These are phyloP conservation scores for Solanum chilense DNA, from an alignment of 257 asterid species.

Conservation along the genomic window DNA sequence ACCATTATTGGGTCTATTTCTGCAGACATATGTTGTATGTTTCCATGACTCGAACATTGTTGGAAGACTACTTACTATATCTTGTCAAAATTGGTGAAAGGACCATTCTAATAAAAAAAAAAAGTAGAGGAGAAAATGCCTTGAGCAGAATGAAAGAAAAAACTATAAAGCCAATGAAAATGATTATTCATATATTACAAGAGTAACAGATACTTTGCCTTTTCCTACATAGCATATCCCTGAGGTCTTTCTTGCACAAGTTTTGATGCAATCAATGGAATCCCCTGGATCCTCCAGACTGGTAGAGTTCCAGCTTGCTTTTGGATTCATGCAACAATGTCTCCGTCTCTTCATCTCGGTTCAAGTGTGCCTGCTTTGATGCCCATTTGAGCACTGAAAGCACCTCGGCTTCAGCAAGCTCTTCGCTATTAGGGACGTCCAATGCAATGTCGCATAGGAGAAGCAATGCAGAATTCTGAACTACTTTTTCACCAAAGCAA, in stretches of 20 bases:
- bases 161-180: not conserved
- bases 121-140: not conserved
- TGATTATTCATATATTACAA: not conserved
- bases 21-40: not conserved
- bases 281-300: slow-evolving; percentile 22
- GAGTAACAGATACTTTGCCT: not conserved
- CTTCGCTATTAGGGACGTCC: slow-evolving; percentile 31
- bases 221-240: not conserved
- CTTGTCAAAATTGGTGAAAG: not conserved
- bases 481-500: slow-evolving; percentile 25
- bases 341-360: slow-evolving; percentile 22
- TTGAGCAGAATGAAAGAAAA: not conserved
- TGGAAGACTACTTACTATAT: not conserved
- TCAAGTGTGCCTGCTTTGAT: slow-evolving; percentile 14
- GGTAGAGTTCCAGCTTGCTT: slow-evolving; percentile 29
- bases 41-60: not conserved
- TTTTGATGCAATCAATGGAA: slow-evolving; percentile 1
- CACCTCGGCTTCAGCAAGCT: slow-evolving; percentile 26
- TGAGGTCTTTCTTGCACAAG: not conserved
- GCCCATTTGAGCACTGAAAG: slow-evolving; percentile 33
- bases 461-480: slow-evolving; percentile 17
- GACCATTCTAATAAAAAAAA: not conserved
- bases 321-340: slow-evolving; percentile 16
- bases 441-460: slow-evolving; percentile 27
- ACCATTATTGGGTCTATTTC: not conserved